Conservation (phyloP, 345 rosid species). For the Balakata baccata region DNA sequence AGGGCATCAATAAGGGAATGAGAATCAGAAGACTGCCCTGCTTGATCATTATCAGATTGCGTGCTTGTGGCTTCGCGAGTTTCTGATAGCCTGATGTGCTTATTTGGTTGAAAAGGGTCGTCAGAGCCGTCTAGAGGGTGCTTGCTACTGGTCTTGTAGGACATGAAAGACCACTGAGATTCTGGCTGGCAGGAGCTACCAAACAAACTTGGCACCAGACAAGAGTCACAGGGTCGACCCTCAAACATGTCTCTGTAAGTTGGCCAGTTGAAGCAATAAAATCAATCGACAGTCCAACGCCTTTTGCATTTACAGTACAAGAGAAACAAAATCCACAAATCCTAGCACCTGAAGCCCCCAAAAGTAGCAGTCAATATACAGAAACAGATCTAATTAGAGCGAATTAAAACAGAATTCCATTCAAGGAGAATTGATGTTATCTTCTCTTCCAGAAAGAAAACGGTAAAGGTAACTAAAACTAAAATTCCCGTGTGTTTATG, state of each 20-base stretch:
- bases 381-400: slow-evolving; percentile 2
- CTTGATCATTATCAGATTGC: slow-evolving; percentile 24
- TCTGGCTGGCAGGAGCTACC: slow-evolving; percentile 63
- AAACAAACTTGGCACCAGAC: slow-evolving; percentile 56
- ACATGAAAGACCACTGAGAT: slow-evolving; percentile 60
- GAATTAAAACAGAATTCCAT: background rate
- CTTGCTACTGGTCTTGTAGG: slow-evolving; percentile 43
- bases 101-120: slow-evolving; percentile 33
- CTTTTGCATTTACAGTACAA: background rate
- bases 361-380: background rate
- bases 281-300: slow-evolving; percentile 14
- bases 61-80: slow-evolving; percentile 14
- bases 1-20: slow-evolving; percentile 62
- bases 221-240: slow-evolving; percentile 39
- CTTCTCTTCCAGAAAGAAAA: background rate
- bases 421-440: slow-evolving; percentile 9
- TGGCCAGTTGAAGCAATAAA: slow-evolving; percentile 11
- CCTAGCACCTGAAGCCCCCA: slow-evolving; percentile 6
- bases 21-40: slow-evolving; percentile 52
- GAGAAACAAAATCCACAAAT: slow-evolving; percentile 2
- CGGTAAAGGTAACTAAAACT: background rate
- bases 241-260: slow-evolving; percentile 62
- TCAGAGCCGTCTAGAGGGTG: slow-evolving; percentile 42
- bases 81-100: slow-evolving; percentile 31
- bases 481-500: background rate